Base-by-base conservation (phyloP, 345 rosid species). In the Anastatica hierochuntica region DNA sequence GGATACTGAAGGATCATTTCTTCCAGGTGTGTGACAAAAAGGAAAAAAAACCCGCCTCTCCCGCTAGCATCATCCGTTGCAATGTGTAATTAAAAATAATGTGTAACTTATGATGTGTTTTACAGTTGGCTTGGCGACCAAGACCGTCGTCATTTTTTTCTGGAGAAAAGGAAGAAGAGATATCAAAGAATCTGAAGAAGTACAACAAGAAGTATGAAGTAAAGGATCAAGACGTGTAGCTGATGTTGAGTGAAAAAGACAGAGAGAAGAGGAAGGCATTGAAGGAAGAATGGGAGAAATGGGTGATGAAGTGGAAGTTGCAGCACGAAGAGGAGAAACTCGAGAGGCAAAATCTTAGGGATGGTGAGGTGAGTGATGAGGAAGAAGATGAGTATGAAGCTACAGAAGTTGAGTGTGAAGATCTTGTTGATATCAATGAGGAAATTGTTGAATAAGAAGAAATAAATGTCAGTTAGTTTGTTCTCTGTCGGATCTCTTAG, bases 221-320 rank as follows among this genome's bases (percentile, higher is more conserved):
- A 20, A 97, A 92, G 73, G 98, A 92, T 39, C 97, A 88, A 64
- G 97, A 92, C 24, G 97, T 88, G 33, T 81, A 97, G 0, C 11
- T 83, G 82, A 73, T 62, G 19, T 74, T 92, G 72, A 79, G 82
- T 9, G 95, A 92, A 74, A 95, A 85, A 60, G 97, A 92, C 36
- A 77, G 94, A 7, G 90, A 83, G 76, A 85, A 80, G 86, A 68
- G 97, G 58, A 83, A 60, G 62, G 63, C 49, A 69, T 51, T 92
- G 79, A 88, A 92, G 81, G 95, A 85, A n/a, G 98, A 88, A 34
- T 92, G 98, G 98, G 82, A 81, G 2, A 80, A 74, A 50, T 88
- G 86, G 95, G 70, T 81, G 5, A 75, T 42, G 14, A 66, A 77
- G 51, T 92, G 97, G 98, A 83, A 73, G 71, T 50, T 39, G 8